These are phyloP conservation scores for Apiotrichum montevideense DNA, from an alignment of 1,284 basidiomycete species.

Conservation along the genomic window DNA sequence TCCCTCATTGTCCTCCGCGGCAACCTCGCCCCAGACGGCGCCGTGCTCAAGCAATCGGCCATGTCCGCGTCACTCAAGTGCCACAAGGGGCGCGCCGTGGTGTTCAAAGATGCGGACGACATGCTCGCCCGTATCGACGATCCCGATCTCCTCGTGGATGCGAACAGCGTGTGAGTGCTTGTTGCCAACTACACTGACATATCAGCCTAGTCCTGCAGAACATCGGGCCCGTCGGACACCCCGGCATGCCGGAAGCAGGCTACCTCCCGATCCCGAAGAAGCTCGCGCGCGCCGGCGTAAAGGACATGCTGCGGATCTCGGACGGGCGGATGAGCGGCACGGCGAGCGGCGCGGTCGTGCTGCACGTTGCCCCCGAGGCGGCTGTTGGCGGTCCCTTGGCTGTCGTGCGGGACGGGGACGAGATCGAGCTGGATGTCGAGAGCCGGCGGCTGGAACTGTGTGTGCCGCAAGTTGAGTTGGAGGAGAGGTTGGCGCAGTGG, in stretches of 20 bases:
- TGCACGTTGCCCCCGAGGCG: slow-evolving; percentile 45
- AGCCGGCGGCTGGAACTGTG: slow-evolving; percentile 22
- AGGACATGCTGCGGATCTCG: slow-evolving; percentile 42
- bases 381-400: slow-evolving; percentile 43
- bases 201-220: slow-evolving; percentile 37
- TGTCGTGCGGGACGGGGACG: slow-evolving; percentile 38
- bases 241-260: slow-evolving; percentile 47
- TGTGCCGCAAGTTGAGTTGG: slow-evolving; percentile 25
- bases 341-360: slow-evolving; percentile 38
- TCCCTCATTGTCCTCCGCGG: slow-evolving; percentile 39
- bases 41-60: slow-evolving; percentile 40
- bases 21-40: slow-evolving; percentile 40
- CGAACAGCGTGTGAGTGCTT: slow-evolving; percentile 23
- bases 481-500: slow-evolving; percentile 23
- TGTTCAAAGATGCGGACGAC: slow-evolving; percentile 34
- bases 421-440: slow-evolving; percentile 36
- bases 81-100: slow-evolving; percentile 33
- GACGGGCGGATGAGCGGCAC: slow-evolving; percentile 45
- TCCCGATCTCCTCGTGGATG: slow-evolving; percentile 27
- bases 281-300: slow-evolving; percentile 36
- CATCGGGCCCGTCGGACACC: slow-evolving; percentile 40
- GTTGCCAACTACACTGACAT: neutral
- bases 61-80: slow-evolving; percentile 24
- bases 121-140: slow-evolving; percentile 37
- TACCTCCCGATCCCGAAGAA: slow-evolving; percentile 43